phyloP scores from a whole-genome alignment of 2,329 filamentous ascomycete species.

The Parastagonospora avenae region DNA sequence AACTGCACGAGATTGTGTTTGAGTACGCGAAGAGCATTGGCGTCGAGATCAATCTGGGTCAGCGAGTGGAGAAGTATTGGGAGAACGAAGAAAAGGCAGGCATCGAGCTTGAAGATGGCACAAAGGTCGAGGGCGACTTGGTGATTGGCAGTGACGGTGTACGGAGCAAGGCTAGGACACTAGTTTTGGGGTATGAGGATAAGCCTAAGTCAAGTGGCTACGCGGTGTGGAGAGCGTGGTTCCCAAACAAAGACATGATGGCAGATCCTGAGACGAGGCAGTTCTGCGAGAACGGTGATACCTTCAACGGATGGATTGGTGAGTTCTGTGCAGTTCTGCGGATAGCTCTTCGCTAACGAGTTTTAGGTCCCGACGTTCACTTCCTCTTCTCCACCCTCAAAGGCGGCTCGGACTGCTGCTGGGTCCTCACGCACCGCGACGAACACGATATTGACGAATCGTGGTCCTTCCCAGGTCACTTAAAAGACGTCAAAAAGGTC shows the following conservation, averaged over 20 bases:
- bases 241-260: constrained; percentile 45
- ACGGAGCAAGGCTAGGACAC: constrained; percentile 56
- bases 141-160: constrained; percentile 61
- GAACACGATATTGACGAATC: constrained; percentile 44
- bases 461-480: constrained; percentile 43
- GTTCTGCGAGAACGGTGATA: constrained; percentile 46
- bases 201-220: constrained; percentile 60
- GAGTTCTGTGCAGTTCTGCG: neutral
- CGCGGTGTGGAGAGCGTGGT: constrained; percentile 59
- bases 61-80: constrained; percentile 59
- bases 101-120: constrained; percentile 57
- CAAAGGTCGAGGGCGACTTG: constrained; percentile 55
- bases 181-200: constrained; percentile 59
- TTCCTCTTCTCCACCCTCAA: constrained; percentile 48
- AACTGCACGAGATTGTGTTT: constrained; percentile 65
- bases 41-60: constrained; percentile 62
- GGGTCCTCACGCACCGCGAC: constrained; percentile 45
- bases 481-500: constrained; percentile 40
- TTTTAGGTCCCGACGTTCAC: constrained; percentile 43
- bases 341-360: neutral
- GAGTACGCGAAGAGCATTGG: constrained; percentile 61
- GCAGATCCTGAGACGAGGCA: constrained; percentile 45
- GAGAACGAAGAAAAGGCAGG: constrained; percentile 59
- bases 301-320: constrained; percentile 47
- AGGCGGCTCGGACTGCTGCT: constrained; percentile 44